Evolutionary conservation across 805 yeast species (phyloP).

Genomic region (Pichia gijzeniarum): DNA sequence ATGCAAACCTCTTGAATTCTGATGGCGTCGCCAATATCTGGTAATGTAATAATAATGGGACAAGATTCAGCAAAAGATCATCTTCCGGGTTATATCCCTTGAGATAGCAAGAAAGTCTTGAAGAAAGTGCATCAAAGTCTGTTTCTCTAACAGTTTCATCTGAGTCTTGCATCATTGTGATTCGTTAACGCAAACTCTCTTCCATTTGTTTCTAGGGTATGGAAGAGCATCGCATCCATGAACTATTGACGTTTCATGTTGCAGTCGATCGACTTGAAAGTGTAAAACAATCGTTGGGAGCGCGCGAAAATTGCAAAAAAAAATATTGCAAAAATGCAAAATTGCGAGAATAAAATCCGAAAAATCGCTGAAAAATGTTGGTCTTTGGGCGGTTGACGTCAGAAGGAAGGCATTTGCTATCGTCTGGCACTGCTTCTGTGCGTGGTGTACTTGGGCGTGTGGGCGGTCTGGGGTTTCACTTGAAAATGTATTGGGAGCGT

Average conservation of each 20-base stretch:
- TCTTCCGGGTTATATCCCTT: constrained; percentile 38
- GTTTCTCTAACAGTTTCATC: constrained; percentile 34
- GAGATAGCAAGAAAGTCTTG: constrained; percentile 48
- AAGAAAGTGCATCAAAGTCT: constrained; percentile 66
- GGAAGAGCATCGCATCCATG: too few species aligned
- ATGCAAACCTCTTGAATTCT: constrained; percentile 28
- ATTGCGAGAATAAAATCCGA: neutral
- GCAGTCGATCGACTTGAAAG: too few species aligned
- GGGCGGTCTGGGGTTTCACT: too few species aligned
- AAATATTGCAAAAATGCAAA: neutral
- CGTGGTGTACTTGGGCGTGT: too few species aligned
- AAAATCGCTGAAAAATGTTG: neutral
- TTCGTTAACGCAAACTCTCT: neutral
- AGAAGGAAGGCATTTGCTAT: neutral
- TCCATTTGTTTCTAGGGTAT: too few species aligned
- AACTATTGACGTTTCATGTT: too few species aligned
- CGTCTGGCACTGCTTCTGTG: neutral
- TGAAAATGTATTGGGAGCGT: too few species aligned
- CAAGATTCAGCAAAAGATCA: constrained; percentile 31
- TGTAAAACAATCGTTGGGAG: too few species aligned
- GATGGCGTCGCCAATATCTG: constrained; percentile 32
- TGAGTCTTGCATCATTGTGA: neutral
- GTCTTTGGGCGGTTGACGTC: constrained; percentile 3
- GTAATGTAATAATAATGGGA: constrained; percentile 32
- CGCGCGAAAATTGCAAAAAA: neutral